Conservation (phyloP, 345 rosid species). For the Ailanthus altissimus region DNA sequence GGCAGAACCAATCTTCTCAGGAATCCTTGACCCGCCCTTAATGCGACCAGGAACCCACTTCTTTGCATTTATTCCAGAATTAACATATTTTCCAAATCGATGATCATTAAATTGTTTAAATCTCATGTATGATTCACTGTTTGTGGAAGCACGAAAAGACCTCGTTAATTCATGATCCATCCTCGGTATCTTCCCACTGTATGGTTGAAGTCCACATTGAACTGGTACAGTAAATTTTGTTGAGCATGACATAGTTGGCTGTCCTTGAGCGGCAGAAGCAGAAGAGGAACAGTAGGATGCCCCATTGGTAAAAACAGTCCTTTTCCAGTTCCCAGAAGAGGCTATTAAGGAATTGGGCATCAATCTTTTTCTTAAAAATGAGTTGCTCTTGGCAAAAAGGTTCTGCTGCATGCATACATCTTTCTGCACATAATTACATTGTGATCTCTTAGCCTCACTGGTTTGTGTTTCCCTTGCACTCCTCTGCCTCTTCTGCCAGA, state of each 20-base stretch:
- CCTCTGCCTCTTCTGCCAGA: slow-evolving; percentile 8
- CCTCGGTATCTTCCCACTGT: slow-evolving; percentile 4
- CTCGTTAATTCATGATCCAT: slow-evolving; percentile 4
- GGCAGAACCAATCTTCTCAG: slow-evolving; percentile 12
- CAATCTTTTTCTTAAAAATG: slow-evolving; percentile 2
- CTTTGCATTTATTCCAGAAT: slow-evolving; percentile 15
- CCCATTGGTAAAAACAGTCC: neutral
- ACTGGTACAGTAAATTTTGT: neutral
- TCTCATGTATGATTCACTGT: slow-evolving; percentile 3
- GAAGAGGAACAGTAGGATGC: neutral
- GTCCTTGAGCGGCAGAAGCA: slow-evolving; percentile 4
- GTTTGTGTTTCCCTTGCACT: slow-evolving; percentile 9
- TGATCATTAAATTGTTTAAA: neutral
- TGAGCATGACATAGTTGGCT: neutral
- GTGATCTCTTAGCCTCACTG: slow-evolving; percentile 5
- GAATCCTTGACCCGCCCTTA: slow-evolving; percentile 3
- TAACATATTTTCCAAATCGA: neutral
- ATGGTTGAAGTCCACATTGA: slow-evolving; percentile 12
- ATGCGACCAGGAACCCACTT: slow-evolving; percentile 24
- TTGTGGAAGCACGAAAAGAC: slow-evolving; percentile 13
- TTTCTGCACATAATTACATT: neutral
- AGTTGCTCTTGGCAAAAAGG: neutral
- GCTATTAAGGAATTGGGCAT: slow-evolving; percentile 6
- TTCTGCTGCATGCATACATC: slow-evolving; percentile 4
- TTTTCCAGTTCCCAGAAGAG: slow-evolving; percentile 4